Evolutionary conservation across 768 basidiomycete species (phyloP).

Genomic region (Rhodotorula graminis): DNA sequence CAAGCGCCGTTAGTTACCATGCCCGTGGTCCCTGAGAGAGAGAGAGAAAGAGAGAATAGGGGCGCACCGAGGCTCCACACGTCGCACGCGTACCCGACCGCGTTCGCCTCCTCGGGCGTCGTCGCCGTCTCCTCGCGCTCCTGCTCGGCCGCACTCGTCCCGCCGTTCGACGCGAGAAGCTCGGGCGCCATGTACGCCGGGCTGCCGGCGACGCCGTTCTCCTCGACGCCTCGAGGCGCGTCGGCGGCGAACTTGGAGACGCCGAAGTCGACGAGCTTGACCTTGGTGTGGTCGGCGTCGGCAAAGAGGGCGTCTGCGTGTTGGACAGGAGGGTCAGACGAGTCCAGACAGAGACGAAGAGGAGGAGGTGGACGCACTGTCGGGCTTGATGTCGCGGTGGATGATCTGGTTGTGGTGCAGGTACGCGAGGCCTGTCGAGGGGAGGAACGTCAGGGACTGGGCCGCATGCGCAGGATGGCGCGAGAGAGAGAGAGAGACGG

Average conservation of each 20-base stretch:
- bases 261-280: slow-evolving; percentile 98
- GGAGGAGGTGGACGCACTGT: slow-evolving; percentile 21
- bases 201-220: slow-evolving; percentile 70
- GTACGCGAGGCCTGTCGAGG: slow-evolving; percentile 35
- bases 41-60: not conserved
- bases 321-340: not conserved
- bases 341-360: not conserved
- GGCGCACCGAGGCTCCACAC: slow-evolving; percentile 42
- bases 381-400: slow-evolving; percentile 45
- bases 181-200: slow-evolving; percentile 96
- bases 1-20: too few relatives aligned
- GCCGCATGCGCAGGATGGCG: not conserved
- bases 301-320: slow-evolving; percentile 76
- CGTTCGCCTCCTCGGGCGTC: not conserved
- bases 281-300: slow-evolving; percentile 63
- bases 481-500: not conserved
- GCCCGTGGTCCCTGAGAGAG: too few relatives aligned
- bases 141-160: not conserved
- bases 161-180: slow-evolving; percentile 56
- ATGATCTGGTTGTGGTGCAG: slow-evolving; percentile 41
- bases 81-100: slow-evolving; percentile 37
- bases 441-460: not conserved
- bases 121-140: not conserved
- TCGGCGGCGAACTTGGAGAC: slow-evolving; percentile 77
- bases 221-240: not conserved